A percentile compares a stretch with the other conserved stretches of the same genome.
Evolutionary conservation across 2,329 filamentous ascomycete genomes (phyloP).

Genomic region (Colletotrichum noveboracense): DNA sequence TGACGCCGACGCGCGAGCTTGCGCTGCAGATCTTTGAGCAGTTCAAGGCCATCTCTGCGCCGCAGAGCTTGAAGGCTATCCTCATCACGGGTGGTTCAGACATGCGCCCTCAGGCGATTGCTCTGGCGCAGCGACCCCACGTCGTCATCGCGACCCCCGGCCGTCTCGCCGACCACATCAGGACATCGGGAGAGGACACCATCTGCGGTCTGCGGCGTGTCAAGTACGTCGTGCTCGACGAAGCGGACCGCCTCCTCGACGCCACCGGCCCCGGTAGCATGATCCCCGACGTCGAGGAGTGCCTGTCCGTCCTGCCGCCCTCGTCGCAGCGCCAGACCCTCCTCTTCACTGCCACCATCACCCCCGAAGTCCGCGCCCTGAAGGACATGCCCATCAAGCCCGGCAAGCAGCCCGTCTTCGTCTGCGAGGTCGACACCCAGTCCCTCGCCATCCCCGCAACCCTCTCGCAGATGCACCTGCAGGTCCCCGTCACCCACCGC

Average conservation of each 20-base stretch:
- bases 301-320: conserved; percentile 80
- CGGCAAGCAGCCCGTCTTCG: conserved; percentile 78
- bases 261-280: conserved; percentile 79
- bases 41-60: conserved; percentile 88
- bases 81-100: conserved; percentile 93
- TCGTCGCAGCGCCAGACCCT: conserved; percentile 85
- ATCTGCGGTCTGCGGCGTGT: conserved; percentile 80
- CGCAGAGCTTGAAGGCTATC: conserved; percentile 84
- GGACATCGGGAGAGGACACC: conserved; percentile 89
- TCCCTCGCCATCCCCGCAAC: conserved; percentile 79
- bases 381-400: conserved; percentile 76
- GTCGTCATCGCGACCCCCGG: conserved; percentile 95
- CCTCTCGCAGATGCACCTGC: conserved; percentile 83
- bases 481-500: conserved; percentile 89
- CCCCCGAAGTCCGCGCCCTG: conserved; percentile 85
- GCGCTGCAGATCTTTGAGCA: conserved; percentile 97
- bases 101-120: conserved; percentile 89
- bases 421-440: conserved; percentile 85
- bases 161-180: conserved; percentile 90
- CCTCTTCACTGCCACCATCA: conserved; percentile 95
- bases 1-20: conserved; percentile 91
- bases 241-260: conserved; percentile 88
- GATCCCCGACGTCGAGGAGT: conserved; percentile 93
- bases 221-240: conserved; percentile 89
- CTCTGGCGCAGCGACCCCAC: conserved; percentile 81